These are phyloP conservation scores for Marchantia polymorpha DNA, from an alignment of 225 moss, liverwort and hornwort genomes.

Conservation along the genomic window DNA sequence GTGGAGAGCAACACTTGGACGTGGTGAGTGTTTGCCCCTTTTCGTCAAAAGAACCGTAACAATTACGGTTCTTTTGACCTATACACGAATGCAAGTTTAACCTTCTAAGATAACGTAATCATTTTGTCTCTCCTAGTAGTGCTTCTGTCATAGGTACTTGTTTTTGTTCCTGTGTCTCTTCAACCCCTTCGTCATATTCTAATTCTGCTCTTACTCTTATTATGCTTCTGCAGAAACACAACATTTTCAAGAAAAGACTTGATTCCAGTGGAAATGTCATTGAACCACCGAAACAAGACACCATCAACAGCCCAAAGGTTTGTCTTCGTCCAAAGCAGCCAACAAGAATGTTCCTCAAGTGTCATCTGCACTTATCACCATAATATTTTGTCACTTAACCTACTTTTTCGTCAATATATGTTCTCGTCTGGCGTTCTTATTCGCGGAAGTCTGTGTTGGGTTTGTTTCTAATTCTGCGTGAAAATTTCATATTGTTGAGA, in stretches of 20 bases:
- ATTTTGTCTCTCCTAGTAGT: background rate
- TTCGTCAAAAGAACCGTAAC: background rate
- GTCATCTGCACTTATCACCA: too few species aligned
- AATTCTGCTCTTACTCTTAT: background rate
- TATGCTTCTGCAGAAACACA: conserved; percentile 63
- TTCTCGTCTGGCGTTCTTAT: too few species aligned
- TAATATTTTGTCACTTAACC: too few species aligned
- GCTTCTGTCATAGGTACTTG: background rate
- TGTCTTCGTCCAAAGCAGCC: background rate
- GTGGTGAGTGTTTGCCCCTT: conserved; percentile 52
- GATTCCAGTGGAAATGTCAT: conserved; percentile 62
- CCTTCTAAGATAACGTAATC: too few species aligned
- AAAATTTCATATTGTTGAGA: too few species aligned
- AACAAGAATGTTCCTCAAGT: too few species aligned
- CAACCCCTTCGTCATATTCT: background rate
- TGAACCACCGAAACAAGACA: conserved; percentile 77
- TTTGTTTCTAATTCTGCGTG: too few species aligned
- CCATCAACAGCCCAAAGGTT: conserved; percentile 75
- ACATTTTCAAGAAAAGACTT: conserved; percentile 88
- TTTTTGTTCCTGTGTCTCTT: background rate
- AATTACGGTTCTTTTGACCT: too few species aligned
- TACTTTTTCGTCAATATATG: too few species aligned
- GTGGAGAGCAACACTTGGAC: conserved; percentile 98
- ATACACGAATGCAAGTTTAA: too few species aligned
- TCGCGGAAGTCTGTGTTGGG: too few species aligned